phyloP scores from a whole-genome alignment of 768 basidiomycete species.

The Leccinum rimulosum region DNA sequence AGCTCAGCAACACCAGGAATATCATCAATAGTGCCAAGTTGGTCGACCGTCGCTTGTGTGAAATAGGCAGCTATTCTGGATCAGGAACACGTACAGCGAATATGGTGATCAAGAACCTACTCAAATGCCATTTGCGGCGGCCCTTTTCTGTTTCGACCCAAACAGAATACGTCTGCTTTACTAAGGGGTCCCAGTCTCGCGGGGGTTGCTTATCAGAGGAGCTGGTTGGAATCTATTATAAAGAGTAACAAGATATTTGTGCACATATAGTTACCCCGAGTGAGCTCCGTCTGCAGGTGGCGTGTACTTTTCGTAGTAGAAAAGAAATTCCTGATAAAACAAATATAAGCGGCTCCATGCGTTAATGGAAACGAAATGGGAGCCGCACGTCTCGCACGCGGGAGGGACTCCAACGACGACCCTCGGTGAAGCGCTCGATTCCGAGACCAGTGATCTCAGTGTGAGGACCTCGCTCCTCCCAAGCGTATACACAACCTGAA shows the following conservation, averaged over 20 bases:
- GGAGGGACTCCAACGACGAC: conserved; percentile 78
- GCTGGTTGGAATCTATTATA: conserved; percentile 22
- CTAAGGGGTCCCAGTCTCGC: conserved; percentile 63
- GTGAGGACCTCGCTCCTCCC: conserved; percentile 77
- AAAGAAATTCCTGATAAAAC: conserved; percentile 67
- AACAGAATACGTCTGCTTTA: conserved; percentile 85
- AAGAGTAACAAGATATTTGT: conserved; percentile 5
- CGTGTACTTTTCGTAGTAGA: conserved; percentile 76
- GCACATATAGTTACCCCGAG: conserved; percentile 35
- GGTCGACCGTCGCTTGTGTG: conserved; percentile 71
- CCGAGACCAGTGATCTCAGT: conserved; percentile 75
- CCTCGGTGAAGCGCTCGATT: conserved; percentile 85
- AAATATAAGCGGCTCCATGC: conserved; percentile 12
- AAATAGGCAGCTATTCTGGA: conserved; percentile 72
- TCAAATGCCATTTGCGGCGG: conserved; percentile 78
- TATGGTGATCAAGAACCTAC: conserved; percentile 41
- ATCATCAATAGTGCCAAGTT: conserved; percentile 69
- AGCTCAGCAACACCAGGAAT: conserved; percentile 56
- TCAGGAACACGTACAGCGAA: conserved; percentile 18
- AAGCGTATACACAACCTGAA: conserved; percentile 47
- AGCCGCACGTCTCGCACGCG: conserved; percentile 75
- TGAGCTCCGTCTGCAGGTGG: conserved; percentile 45
- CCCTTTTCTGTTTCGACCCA: conserved; percentile 67
- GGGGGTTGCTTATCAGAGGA: conserved; percentile 50
- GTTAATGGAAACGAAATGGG: conserved; percentile 2